Base-by-base conservation (phyloP, 2,329 filamentous ascomycete genomes). In the Pestalotiopsis sp. region DNA sequence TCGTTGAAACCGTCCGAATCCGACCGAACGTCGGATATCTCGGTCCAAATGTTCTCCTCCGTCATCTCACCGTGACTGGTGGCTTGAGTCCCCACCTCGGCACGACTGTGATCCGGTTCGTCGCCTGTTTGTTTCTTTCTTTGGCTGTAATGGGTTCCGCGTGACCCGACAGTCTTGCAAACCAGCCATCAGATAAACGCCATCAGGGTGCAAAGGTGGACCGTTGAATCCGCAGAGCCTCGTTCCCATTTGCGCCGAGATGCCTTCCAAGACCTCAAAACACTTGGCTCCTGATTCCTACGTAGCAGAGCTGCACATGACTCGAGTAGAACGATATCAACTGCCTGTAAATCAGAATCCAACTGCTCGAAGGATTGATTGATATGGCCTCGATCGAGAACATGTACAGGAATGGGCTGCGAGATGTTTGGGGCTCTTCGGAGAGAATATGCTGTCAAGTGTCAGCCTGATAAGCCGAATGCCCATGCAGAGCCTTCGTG, bases 241-340 rank as follows among this genome's bases (percentile, higher is more conserved):
- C 17, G 68, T 63, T 39, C 76, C 72, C 73, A 14, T 75, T 74
- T 23, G 82, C 81, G 58, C 70, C 2, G 81, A 81, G 62, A 85
- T 82, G 65, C 85, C 86, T 78, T 96, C 93, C 7, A 94, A 80
- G 39, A 96, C 92, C 78, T 96, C 93, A 75, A 93, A 96, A 79
- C 94, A 96, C 78, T 94, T 95, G 56, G 31, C 83, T 84, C n/a
- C 86, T 86, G 67, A 96, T 88, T 20, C 91, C 94, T 73, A 95
- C 86, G 76, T 95, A 95, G 78, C 90, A 93, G 14, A 96, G 84
- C 75, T 91, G 90, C 31, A 95, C 87, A 92, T 0, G 92, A 91
- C 4, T 92, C 87, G 17, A 96, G 83, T 13, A 91, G 90, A 67
- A 95, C 90, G 61, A 95, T 92, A 77, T 95, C 92, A 39, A 94